Percentiles rank a stretch among this genome's conserved stretches.
Conservation (phyloP, 768 basidiomycete species). For the Trametes maxima region DNA sequence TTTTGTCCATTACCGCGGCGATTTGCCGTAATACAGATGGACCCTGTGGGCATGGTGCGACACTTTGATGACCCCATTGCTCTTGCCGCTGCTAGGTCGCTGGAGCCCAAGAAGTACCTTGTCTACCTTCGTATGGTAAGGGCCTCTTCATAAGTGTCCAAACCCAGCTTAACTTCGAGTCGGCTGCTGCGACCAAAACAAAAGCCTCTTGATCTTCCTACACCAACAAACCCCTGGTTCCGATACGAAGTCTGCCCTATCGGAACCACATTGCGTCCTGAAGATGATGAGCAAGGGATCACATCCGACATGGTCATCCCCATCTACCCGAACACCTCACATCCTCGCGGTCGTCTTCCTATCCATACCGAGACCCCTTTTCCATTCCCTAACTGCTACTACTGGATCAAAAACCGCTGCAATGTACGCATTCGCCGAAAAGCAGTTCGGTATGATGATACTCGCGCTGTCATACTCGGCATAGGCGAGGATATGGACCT, state of each 20-base stretch:
- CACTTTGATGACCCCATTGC: not conserved
- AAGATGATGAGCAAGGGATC: not conserved
- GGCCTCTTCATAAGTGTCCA: too few relatives aligned
- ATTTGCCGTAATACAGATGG: slow-evolving; percentile 12
- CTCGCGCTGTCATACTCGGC: too few relatives aligned
- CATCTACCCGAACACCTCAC: not conserved
- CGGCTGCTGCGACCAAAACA: not conserved
- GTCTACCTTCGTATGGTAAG: not conserved
- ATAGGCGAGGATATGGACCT: not conserved
- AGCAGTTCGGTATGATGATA: not conserved
- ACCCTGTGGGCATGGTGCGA: slow-evolving; percentile 9
- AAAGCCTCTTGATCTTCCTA: not conserved
- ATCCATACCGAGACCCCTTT: not conserved
- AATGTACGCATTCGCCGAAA: not conserved
- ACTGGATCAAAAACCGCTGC: not conserved
- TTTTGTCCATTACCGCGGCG: not conserved
- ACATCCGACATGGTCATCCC: slow-evolving; percentile 11
- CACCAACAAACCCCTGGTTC: not conserved
- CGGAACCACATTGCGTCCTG: not conserved
- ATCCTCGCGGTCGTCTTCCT: not conserved
- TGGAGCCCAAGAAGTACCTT: slow-evolving; percentile 11
- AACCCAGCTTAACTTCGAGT: too few relatives aligned
- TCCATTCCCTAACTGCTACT: slow-evolving; percentile 12
- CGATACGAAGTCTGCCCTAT: not conserved
- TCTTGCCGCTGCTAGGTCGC: not conserved